Evolutionary conservation across 1,139 yeast species (phyloP).

Genomic region (Pichia sp.): DNA sequence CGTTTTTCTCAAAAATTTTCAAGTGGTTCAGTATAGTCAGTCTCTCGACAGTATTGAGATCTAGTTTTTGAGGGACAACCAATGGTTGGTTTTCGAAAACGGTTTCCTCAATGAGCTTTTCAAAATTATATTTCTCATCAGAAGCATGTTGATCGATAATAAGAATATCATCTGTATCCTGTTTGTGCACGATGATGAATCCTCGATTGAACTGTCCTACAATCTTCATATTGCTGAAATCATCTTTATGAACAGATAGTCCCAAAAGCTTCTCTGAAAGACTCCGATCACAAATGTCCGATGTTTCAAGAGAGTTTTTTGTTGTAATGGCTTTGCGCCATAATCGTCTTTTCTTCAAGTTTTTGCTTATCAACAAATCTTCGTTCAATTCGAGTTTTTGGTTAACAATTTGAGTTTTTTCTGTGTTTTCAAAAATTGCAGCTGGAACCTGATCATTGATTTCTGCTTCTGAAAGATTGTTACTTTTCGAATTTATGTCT

Average conservation of each 20-base stretch:
- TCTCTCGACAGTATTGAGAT: conserved; percentile 75
- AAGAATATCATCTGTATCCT: conserved; percentile 47
- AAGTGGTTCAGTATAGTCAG: conserved; percentile 59
- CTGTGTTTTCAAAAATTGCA: not conserved
- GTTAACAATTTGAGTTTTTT: not conserved
- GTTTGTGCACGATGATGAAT: conserved; percentile 59
- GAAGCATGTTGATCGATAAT: conserved; percentile 97
- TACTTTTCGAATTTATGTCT: not conserved
- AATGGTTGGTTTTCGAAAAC: conserved; percentile 64
- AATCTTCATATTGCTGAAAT: conserved; percentile 66
- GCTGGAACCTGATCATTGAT: not conserved
- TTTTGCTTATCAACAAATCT: not conserved
- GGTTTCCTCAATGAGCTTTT: conserved; percentile 53
- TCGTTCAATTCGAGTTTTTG: conserved; percentile 4
- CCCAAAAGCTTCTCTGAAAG: conserved; percentile 54
- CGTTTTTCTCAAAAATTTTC: conserved; percentile 62
- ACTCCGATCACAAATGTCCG: conserved; percentile 36
- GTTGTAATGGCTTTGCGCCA: not conserved
- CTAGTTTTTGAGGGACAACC: conserved; percentile 60
- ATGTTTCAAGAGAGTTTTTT: conserved; percentile 9
- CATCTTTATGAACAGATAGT: conserved; percentile 55
- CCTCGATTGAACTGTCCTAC: conserved; percentile 94
- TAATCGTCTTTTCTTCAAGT: not conserved
- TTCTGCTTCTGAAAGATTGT: not conserved
- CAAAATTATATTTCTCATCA: conserved; percentile 91